Conservation (phyloP, 164 flowering plant genomes). For the Dillenia turbinata region DNA sequence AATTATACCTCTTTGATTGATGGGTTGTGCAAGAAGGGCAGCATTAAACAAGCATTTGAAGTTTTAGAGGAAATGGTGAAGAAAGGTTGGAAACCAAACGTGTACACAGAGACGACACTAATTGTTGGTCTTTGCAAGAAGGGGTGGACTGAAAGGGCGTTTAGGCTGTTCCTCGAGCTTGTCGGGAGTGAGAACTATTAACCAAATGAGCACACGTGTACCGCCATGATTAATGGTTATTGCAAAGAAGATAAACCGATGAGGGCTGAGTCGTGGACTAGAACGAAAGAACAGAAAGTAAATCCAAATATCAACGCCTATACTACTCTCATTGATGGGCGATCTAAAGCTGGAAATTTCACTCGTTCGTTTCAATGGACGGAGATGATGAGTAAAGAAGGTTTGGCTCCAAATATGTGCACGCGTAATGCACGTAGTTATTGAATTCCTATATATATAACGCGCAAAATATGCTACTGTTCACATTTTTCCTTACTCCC, state of each 20-base stretch:
- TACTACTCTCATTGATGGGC: conserved; percentile 73
- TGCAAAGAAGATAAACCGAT: conserved; percentile 81
- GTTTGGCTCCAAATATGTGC: conserved; percentile 55
- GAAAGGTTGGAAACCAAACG: conserved; percentile 86
- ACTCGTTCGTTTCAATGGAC: conserved; percentile 63
- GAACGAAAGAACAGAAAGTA: conserved; percentile 81
- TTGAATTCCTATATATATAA: no score
- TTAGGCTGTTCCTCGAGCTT: conserved; percentile 81
- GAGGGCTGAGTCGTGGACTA: conserved; percentile 69
- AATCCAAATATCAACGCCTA: conserved; percentile 73
- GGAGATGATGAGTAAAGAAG: conserved; percentile 53
- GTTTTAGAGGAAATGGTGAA: conserved; percentile 80
- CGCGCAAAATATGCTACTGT: no score
- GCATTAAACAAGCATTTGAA: conserved; percentile 81
- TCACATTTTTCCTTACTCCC: no score
- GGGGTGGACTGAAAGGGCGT: conserved; percentile 95
- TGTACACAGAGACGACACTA: conserved; percentile 75
- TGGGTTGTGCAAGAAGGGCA: conserved; percentile 75
- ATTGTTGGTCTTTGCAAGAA: conserved; percentile 92
- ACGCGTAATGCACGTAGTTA: conserved; percentile 49
- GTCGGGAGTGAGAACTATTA: conserved; percentile 73
- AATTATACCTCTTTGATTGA: conserved; percentile 66
- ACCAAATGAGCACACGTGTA: conserved; percentile 87
- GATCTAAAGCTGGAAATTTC: conserved; percentile 68
- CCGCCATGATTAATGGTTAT: conserved; percentile 84